Percentiles rank a stretch among this genome's conserved stretches.
Conservation (phyloP, 495 filamentous ascomycete genomes). For the Lindgomyces ingoldianus region DNA sequence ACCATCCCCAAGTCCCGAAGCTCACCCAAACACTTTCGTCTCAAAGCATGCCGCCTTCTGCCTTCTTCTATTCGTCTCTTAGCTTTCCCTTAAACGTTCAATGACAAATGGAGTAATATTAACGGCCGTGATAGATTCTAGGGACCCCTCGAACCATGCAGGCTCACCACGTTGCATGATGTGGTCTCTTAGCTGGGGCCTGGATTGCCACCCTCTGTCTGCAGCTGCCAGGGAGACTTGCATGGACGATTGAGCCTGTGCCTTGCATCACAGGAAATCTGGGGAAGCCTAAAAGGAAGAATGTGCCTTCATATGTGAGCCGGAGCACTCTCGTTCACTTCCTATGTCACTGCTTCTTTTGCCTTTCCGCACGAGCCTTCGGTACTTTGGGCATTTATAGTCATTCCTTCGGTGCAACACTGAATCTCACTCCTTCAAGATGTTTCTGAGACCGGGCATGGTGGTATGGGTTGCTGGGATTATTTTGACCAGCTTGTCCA, state of each 20-base stretch:
- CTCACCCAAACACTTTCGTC: slow-evolving; percentile 13
- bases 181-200: not conserved
- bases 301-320: slow-evolving; percentile 22
- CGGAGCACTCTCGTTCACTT: slow-evolving; percentile 12
- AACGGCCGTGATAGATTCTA: not conserved
- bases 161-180: slow-evolving; percentile 7
- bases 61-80: slow-evolving; percentile 1
- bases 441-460: slow-evolving; percentile 21
- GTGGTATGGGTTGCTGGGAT: slow-evolving; percentile 29
- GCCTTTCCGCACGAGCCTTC: slow-evolving; percentile 11
- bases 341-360: slow-evolving; percentile 7
- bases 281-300: slow-evolving; percentile 38
- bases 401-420: not conserved
- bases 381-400: slow-evolving; percentile 13
- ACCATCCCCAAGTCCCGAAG: not conserved
- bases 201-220: slow-evolving; percentile 8
- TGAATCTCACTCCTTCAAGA: slow-evolving; percentile 8
- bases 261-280: slow-evolving; percentile 15
- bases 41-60: not conserved
- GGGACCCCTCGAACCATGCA: slow-evolving; percentile 5
- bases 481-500: slow-evolving; percentile 33
- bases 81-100: not conserved
- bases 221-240: not conserved
- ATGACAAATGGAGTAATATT: not conserved
- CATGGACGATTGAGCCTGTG: slow-evolving; percentile 17